phyloP scores from a whole-genome alignment of 202 grass and related monocot species.

The Panicum virgatum region DNA sequence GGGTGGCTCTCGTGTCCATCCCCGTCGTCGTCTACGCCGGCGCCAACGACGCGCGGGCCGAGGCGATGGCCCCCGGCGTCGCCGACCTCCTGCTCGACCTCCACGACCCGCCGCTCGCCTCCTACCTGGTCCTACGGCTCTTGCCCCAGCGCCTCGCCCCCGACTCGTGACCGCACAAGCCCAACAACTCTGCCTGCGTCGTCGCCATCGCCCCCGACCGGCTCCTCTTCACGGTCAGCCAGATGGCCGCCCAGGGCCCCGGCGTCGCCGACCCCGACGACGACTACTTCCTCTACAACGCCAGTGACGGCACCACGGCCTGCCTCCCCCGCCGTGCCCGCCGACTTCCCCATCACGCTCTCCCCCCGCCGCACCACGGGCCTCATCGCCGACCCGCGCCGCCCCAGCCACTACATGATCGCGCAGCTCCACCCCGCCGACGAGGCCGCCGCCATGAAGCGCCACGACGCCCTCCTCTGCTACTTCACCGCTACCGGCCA shows the following conservation, averaged over 20 bases:
- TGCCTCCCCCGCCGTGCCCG: not conserved
- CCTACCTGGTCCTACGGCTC: not conserved
- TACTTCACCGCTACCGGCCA: no score
- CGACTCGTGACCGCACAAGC: not conserved
- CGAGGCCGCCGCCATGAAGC: no score
- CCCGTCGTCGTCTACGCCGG: not conserved
- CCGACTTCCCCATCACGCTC: accelerated
- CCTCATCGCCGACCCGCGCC: not conserved
- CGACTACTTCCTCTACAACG: slow-evolving; percentile 18
- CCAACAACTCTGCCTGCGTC: not conserved
- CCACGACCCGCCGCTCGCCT: not conserved
- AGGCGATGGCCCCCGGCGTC: not conserved
- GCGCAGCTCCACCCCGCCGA: not conserved
- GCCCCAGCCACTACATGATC: slow-evolving; percentile 8
- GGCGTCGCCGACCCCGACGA: accelerated
- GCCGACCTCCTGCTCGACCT: not conserved
- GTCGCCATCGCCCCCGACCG: not conserved
- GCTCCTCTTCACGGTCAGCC: slow-evolving; percentile 11
- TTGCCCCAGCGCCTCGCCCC: not conserved
- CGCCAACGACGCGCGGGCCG: not conserved
- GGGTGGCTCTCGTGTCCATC: slow-evolving; percentile 8
- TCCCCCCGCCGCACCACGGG: not conserved
- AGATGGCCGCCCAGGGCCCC: not conserved
- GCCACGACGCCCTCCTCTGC: no score
- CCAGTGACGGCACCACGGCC: not conserved